A percentile compares a stretch with the other conserved stretches of the same genome.
Evolutionary conservation across 2,329 filamentous ascomycete genomes (phyloP).

Genomic region (Sphaerulina vaccinii): DNA sequence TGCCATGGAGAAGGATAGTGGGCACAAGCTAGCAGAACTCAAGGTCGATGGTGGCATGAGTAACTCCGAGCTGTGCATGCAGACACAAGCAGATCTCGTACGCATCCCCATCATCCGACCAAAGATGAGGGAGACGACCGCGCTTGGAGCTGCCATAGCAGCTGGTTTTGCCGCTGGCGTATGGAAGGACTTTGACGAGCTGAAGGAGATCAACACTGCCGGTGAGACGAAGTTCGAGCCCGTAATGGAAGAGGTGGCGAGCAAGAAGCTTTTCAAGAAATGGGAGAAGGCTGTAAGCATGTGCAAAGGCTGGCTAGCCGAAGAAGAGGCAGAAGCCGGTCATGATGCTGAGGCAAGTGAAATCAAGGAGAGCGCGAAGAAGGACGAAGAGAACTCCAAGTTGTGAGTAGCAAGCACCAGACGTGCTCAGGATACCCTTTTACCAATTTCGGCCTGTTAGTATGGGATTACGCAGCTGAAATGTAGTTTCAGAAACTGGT

Average conservation of each 20-base stretch:
- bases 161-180: slow-evolving; percentile 80
- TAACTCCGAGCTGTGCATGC: slow-evolving; percentile 87
- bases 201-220: slow-evolving; percentile 69
- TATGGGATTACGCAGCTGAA: no score
- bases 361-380: slow-evolving; percentile 14
- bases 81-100: slow-evolving; percentile 82
- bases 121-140: slow-evolving; percentile 86
- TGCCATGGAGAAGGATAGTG: slow-evolving; percentile 85
- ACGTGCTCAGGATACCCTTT: no score
- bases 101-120: slow-evolving; percentile 81
- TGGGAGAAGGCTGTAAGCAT: slow-evolving; percentile 79
- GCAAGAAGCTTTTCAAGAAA: slow-evolving; percentile 62
- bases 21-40: slow-evolving; percentile 69
- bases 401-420: no score
- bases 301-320: slow-evolving; percentile 65
- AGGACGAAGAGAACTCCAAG: slow-evolving; percentile 22
- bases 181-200: slow-evolving; percentile 72
- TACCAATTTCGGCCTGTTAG: no score
- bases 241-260: slow-evolving; percentile 53
- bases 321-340: slow-evolving; percentile 20
- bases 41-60: slow-evolving; percentile 88
- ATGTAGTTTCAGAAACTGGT: no score
- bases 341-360: slow-evolving; percentile 14
- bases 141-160: slow-evolving; percentile 82
- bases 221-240: slow-evolving; percentile 71